Evolutionary conservation across 257 asterid genomes (phyloP).

Genomic region (Capsicum pubescens): DNA sequence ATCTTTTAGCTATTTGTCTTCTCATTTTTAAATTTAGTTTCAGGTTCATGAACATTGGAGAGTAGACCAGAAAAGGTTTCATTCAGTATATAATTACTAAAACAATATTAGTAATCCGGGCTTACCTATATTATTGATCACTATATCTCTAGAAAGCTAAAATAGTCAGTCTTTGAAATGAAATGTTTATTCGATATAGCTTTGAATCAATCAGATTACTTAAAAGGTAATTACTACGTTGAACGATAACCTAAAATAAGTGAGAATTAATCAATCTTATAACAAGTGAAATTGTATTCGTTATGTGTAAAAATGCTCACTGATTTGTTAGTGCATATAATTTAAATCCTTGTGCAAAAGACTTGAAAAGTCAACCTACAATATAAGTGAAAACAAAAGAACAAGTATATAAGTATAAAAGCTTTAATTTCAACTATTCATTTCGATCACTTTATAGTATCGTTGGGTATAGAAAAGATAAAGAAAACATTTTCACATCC

Average conservation of each 20-base stretch:
- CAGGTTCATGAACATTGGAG: too few relatives aligned
- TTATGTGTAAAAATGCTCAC: background rate
- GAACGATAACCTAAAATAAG: too few relatives aligned
- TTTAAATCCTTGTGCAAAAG: background rate
- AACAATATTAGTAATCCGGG: background rate
- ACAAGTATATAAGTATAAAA: background rate
- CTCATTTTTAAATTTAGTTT: too few relatives aligned
- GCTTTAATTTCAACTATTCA: background rate
- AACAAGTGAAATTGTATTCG: background rate
- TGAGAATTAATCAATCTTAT: background rate
- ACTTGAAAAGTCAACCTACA: background rate
- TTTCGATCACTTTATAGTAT: background rate
- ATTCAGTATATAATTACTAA: background rate
- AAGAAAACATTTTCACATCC: conserved; percentile 3
- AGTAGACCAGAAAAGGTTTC: background rate
- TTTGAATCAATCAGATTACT: background rate
- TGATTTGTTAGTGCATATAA: background rate
- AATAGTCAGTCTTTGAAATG: background rate
- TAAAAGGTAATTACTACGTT: background rate
- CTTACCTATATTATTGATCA: too few relatives aligned
- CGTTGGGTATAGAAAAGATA: background rate
- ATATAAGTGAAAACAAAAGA: background rate
- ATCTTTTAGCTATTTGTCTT: too few relatives aligned
- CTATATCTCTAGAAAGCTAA: too few relatives aligned
- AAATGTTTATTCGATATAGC: too few relatives aligned